These are phyloP conservation scores for Chamaecrista fasciculata DNA, from an alignment of 306 rosid species.

Conservation along the genomic window DNA sequence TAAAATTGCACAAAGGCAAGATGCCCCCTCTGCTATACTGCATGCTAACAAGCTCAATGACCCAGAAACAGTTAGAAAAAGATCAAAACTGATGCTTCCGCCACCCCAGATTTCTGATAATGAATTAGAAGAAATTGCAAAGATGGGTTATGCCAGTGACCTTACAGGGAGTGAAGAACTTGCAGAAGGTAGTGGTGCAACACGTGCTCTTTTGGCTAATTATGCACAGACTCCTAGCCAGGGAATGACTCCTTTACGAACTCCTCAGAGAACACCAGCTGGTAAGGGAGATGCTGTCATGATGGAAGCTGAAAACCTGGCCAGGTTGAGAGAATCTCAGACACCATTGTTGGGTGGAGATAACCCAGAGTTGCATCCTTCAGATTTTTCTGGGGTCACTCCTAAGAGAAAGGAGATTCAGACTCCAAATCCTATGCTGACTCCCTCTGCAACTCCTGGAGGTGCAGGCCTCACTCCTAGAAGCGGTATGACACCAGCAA, in stretches of 20 bases:
- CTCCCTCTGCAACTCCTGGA: slow-evolving; percentile 94
- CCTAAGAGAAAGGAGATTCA: slow-evolving; percentile 79
- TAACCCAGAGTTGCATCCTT: slow-evolving; percentile 91
- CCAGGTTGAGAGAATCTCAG: slow-evolving; percentile 94
- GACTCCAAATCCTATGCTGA: slow-evolving; percentile 81
- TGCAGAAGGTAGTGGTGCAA: slow-evolving; percentile 76
- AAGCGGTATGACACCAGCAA: slow-evolving; percentile 78
- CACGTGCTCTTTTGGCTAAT: slow-evolving; percentile 85
- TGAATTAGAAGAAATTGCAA: slow-evolving; percentile 93
- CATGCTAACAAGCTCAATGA: slow-evolving; percentile 93
- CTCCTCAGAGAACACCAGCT: slow-evolving; percentile 93
- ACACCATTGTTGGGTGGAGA: slow-evolving; percentile 95
- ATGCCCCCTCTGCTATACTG: slow-evolving; percentile 83
- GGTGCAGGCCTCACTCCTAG: slow-evolving; percentile 73
- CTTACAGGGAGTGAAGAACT: slow-evolving; percentile 72
- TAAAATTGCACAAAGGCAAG: slow-evolving; percentile 86
- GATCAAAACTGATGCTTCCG: slow-evolving; percentile 93
- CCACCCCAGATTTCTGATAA: slow-evolving; percentile 92
- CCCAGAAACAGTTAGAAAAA: slow-evolving; percentile 88
- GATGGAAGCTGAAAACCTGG: slow-evolving; percentile 98
- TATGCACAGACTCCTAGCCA: slow-evolving; percentile 78
- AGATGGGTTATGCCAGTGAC: slow-evolving; percentile 93
- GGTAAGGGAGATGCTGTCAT: slow-evolving; percentile 92
- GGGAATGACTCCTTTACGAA: slow-evolving; percentile 76
- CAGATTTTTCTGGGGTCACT: slow-evolving; percentile 96